Evolutionary conservation across 2,329 filamentous ascomycete genomes (phyloP), one percentile per base, ranked within the genome.

Genomic region (Trichoderma endophyticum): DNA sequence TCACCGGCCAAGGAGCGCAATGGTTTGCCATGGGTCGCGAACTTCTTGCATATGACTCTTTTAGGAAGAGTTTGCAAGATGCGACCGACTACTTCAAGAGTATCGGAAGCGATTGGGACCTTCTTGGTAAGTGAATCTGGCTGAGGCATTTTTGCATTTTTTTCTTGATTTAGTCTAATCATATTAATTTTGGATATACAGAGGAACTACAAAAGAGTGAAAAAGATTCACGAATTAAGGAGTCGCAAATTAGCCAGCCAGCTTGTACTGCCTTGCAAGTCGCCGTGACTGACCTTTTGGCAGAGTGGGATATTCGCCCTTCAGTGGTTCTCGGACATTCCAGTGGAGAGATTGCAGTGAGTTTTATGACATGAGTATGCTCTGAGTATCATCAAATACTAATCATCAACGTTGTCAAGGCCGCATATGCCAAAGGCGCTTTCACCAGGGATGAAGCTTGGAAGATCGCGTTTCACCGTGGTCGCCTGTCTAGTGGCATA

Each of bases 311-410:
- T 4, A 56, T 72, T 26, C 12, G 21, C 18, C 61, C 61, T n/a
- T 21, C 32, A n/a, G 71, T 66, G 14, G 59, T 63, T 12, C 64
- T 54, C 11, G 48, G 71, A 0, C 71, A 72, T 24, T 72, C 71
- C 2, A 65, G 59, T 48, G 71, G 71, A 6, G 71, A 72, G 21
- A 72, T 72, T 21, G 59, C 65, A 4, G 71, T 66, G 59, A 21
- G 14, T 48, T 14, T 18, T 70, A 14, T 30, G 26, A 14, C 43
- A 51, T 36, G 32, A 70, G 11, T 59, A 70, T 21, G 48, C 71
- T 30, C 32, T 72, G 11, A 3, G 3, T 36, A 60, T n/a, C 36
- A 18, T 39, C 6, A 39, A 39, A 39, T 39, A 8, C 36, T 39
- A 39, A 39, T 39, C 36, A 39, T 18, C 15, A 4, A 18, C 0